phyloP scores from a whole-genome alignment of 1,139 yeast species.

The Kodamaea fungicola region DNA sequence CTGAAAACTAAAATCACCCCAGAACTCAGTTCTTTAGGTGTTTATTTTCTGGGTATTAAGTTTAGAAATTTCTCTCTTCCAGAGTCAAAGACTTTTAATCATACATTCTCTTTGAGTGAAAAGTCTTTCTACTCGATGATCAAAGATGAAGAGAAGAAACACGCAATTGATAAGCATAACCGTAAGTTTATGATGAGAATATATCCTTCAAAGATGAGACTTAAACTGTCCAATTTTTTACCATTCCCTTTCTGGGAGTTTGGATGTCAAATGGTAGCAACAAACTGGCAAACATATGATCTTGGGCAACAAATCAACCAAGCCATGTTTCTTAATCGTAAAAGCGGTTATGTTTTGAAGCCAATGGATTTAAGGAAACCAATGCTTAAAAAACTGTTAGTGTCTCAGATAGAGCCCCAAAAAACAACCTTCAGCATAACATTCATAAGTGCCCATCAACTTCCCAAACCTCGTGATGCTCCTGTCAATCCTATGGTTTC shows the following conservation, averaged over 20 bases:
- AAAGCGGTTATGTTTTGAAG: constrained; percentile 72
- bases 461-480: constrained; percentile 58
- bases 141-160: constrained; percentile 53
- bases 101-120: constrained; percentile 85
- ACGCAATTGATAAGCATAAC: constrained; percentile 72
- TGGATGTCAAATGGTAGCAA: constrained; percentile 93
- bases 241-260: constrained; percentile 78
- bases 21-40: constrained; percentile 58
- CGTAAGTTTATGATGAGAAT: constrained; percentile 71
- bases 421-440: constrained; percentile 31
- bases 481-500: constrained; percentile 56
- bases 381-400: constrained; percentile 18
- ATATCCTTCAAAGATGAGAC: constrained; percentile 78
- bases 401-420: constrained; percentile 11
- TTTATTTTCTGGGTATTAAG: constrained; percentile 70
- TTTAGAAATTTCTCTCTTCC: constrained; percentile 83
- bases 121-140: constrained; percentile 60
- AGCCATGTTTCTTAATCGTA: constrained; percentile 65
- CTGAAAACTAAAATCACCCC: constrained; percentile 27
- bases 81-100: constrained; percentile 76
- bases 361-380: constrained; percentile 49
- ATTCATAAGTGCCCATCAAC: constrained; percentile 79
- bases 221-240: constrained; percentile 74
- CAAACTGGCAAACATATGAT: constrained; percentile 96
- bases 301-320: constrained; percentile 86